Evolutionary conservation across 2,329 filamentous ascomycete species (phyloP).

Genomic region (Helotiales sp.): DNA sequence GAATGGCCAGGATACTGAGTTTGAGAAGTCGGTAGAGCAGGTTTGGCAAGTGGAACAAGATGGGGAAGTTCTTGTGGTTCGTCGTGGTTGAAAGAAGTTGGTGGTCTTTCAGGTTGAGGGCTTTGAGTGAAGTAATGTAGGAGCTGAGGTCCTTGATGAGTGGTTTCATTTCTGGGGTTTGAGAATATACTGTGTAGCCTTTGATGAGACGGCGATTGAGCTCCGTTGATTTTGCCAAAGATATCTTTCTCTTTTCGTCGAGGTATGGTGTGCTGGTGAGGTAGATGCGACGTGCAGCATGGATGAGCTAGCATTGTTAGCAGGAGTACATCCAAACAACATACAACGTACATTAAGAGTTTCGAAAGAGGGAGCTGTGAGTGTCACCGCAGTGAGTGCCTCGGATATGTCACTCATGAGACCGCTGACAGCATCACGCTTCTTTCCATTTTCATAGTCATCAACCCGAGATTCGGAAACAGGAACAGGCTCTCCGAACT

Average conservation of each 20-base stretch:
- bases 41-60: conserved; percentile 70
- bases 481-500: conserved; percentile 89
- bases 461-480: conserved; percentile 79
- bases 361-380: conserved; percentile 93
- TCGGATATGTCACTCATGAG: conserved; percentile 84
- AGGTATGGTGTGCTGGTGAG: conserved; percentile 77
- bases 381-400: conserved; percentile 81
- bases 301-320: conserved; percentile 60
- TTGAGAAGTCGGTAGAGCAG: conserved; percentile 80
- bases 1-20: conserved; percentile 71
- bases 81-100: conserved; percentile 57
- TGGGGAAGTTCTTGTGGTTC: conserved; percentile 79
- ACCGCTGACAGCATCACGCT: conserved; percentile 79
- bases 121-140: conserved; percentile 82
- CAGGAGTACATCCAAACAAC: conserved; percentile 47
- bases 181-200: conserved; percentile 87
- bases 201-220: conserved; percentile 87
- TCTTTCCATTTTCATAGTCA: conserved; percentile 77
- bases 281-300: conserved; percentile 54
- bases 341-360: conserved; percentile 58
- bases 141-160: conserved; percentile 72
- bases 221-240: conserved; percentile 87
- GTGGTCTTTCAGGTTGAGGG: conserved; percentile 86
- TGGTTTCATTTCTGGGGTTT: conserved; percentile 76
- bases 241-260: conserved; percentile 58